Conservation (phyloP, 208 protist genomes). For the Leishmania arabica region DNA sequence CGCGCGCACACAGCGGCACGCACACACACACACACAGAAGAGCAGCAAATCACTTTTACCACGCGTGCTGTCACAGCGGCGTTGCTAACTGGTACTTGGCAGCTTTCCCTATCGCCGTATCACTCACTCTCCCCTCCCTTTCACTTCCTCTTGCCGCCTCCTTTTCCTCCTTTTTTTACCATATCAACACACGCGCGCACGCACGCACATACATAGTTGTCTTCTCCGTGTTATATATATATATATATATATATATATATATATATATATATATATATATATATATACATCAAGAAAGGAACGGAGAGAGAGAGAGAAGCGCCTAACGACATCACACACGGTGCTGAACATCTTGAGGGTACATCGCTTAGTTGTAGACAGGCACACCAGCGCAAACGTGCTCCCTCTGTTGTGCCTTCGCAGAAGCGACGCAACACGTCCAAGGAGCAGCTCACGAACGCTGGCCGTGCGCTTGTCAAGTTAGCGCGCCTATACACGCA, state of each 20-base stretch:
- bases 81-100: not conserved
- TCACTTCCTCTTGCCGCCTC: not conserved
- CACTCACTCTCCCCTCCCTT: not conserved
- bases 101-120: not conserved
- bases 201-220: not conserved
- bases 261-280: not conserved
- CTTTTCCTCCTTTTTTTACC: not conserved
- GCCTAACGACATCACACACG: not conserved
- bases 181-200: not conserved
- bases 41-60: not conserved
- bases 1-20: not conserved
- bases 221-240: not conserved
- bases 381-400: not conserved
- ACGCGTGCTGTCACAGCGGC: not conserved
- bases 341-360: not conserved
- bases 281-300: not conserved
- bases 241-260: too few species aligned
- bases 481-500: not conserved
- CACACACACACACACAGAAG: not conserved
- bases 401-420: not conserved
- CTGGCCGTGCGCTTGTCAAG: not conserved
- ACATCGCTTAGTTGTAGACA: not conserved
- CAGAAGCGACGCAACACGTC: not conserved
- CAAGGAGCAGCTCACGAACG: not conserved
- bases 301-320: not conserved